Base-by-base conservation (phyloP, 108 stramenopile genomes). In the Schizochytrium sp. region DNA sequence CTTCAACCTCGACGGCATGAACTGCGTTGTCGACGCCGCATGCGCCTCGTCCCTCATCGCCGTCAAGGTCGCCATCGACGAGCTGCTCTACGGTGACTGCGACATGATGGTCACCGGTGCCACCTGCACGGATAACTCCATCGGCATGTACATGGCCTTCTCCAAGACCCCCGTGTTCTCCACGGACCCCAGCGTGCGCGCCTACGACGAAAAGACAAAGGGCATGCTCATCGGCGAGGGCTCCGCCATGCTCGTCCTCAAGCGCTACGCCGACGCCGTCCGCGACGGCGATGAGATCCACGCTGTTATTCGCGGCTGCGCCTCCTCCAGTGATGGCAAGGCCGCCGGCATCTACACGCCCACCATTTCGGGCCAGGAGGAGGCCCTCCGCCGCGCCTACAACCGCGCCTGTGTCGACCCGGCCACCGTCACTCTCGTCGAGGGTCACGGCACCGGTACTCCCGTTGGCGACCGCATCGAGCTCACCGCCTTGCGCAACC, bases 381-480 rank as follows among this genome's bases (percentile, higher is more conserved):
- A 88, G 34, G 44, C 34, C 14, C n/a, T 90, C 47, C 58, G 45
- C 23, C 55, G 51, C 23, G 87, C 88, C 58, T 72, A 72, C 28
- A 57, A 48, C 60, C 41, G 87, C 21, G 58, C 58, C 44, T 10
- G 21, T 4, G 48, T 83, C 18, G 76, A 83, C 48, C 76, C 76
- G n/a, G 76, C 45, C 48, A 47, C 45, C 48, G 89, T 89, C 43
- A 57, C 72, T 0, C 21, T 83, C 28, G 69, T 89, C 47, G 89
- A 89, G 55, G 72, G 60, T 5, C 89, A 89, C 76, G 89, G 89
- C 45, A 89, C 89, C 44, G 89, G 89, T 12, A 89, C 89, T 25
- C 41, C 18, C 5, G 58, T 89, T 29, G 89, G 89, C 14, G 89
- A 89, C 58, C 89, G 58, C 25, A 89, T 89, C 25, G 89, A 89